phyloP scores from a whole-genome alignment of 2,329 filamentous ascomycete species.

The Penicillium expansum region DNA sequence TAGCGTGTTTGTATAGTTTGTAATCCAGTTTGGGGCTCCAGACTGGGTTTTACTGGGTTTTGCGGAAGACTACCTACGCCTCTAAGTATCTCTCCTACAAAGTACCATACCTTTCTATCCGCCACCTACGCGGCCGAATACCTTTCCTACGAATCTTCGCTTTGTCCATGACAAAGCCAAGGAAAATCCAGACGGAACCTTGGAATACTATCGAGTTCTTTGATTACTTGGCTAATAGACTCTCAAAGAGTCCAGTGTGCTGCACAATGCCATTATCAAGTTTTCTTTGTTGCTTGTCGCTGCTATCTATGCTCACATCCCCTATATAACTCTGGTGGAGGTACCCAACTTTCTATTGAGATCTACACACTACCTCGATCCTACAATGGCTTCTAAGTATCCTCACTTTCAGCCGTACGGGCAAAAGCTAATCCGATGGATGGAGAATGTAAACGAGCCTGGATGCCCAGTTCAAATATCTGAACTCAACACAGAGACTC shows the following conservation, averaged over 20 bases:
- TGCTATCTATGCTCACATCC: no score
- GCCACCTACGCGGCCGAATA: no score
- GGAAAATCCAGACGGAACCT: no score
- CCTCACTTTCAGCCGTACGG: not conserved
- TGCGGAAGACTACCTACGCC: no score
- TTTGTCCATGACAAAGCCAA: not conserved
- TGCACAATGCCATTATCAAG: not conserved
- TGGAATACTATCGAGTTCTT: not conserved
- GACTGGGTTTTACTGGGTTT: no score
- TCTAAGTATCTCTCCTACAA: no score
- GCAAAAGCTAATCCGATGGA: not conserved
- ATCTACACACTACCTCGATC: accelerated
- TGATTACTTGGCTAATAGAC: no score
- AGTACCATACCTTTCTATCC: no score
- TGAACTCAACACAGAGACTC: not conserved
- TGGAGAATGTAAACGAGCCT: not conserved
- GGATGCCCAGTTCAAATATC: not conserved
- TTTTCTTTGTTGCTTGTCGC: not conserved
- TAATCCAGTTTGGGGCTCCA: no score
- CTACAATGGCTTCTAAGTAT: not conserved
- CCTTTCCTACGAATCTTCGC: no score
- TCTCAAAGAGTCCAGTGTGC: no score
- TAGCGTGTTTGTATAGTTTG: no score
- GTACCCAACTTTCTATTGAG: not conserved
- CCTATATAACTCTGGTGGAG: not conserved